Evolutionary conservation across 768 basidiomycete genomes (phyloP).

Genomic region (Cystobasidium ongulense): DNA sequence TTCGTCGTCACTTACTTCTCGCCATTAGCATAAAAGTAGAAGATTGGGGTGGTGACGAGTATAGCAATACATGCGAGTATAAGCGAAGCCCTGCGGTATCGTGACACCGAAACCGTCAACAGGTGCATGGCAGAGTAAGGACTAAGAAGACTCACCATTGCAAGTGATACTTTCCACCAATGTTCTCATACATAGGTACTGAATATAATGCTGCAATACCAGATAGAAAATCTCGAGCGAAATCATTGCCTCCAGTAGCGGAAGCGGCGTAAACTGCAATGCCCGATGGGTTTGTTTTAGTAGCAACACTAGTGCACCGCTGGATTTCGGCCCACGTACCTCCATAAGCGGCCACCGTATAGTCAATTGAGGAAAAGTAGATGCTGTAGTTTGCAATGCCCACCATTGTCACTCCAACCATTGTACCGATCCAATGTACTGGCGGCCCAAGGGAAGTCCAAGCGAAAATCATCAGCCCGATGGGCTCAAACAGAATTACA

Average conservation of each 20-base stretch:
- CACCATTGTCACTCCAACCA: slow-evolving; percentile 14
- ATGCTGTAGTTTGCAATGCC: slow-evolving; percentile 22
- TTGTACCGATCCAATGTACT: slow-evolving; percentile 30
- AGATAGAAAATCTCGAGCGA: slow-evolving; percentile 30
- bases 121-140: not conserved
- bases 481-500: slow-evolving; percentile 18
- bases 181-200: slow-evolving; percentile 29
- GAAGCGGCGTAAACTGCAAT: slow-evolving; percentile 26
- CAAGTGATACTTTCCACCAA: slow-evolving; percentile 1
- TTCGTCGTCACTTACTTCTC: not conserved
- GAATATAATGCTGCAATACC: slow-evolving; percentile 31
- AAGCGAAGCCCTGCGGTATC: not conserved
- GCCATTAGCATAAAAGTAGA: not conserved
- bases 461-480: slow-evolving; percentile 30
- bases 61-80: not conserved
- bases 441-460: slow-evolving; percentile 12
- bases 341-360: not conserved
- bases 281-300: not conserved
- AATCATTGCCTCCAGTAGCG: slow-evolving; percentile 29
- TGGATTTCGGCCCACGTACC: not conserved
- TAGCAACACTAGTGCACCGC: not conserved
- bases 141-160: not conserved
- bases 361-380: not conserved
- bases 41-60: slow-evolving; percentile 10
- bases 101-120: not conserved